These are phyloP conservation scores for Arabidopsis arenosa DNA, from an alignment of 345 rosid genomes.

Conservation along the genomic window DNA sequence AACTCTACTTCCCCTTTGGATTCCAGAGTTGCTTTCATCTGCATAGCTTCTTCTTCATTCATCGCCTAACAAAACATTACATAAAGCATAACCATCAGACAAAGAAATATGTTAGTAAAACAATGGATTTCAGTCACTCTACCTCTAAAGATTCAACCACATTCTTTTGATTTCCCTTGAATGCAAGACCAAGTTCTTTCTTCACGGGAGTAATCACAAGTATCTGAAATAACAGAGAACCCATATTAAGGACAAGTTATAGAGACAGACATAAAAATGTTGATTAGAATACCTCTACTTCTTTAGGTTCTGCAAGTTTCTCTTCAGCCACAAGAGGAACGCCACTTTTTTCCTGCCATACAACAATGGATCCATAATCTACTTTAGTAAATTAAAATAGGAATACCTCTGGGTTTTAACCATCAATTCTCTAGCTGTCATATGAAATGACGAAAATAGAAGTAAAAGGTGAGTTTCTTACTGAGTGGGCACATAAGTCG, in stretches of 20 bases:
- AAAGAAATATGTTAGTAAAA: not conserved
- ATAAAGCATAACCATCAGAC: constrained; percentile 5
- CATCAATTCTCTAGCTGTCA: not conserved
- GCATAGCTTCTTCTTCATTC: constrained; percentile 86
- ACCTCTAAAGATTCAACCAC: constrained; percentile 85
- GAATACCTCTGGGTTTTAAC: not conserved
- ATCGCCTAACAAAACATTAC: constrained; percentile 58
- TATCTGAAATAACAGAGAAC: constrained; percentile 55
- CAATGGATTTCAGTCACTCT: not conserved
- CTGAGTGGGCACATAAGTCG: constrained; percentile 83
- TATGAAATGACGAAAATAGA: not conserved
- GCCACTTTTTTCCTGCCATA: constrained; percentile 81
- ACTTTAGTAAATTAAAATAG: constrained; percentile 13
- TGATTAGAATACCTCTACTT: constrained; percentile 67
- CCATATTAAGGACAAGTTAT: not conserved
- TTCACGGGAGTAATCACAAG: constrained; percentile 73
- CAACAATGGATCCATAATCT: constrained; percentile 15
- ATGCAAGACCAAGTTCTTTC: constrained; percentile 83
- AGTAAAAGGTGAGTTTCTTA: constrained; percentile 38
- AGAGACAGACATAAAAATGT: not conserved
- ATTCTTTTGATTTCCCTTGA: constrained; percentile 73
- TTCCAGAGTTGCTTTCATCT: constrained; percentile 76
- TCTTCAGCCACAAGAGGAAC: constrained; percentile 82
- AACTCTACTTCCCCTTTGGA: constrained; percentile 82
- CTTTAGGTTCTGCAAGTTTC: constrained; percentile 80